Evolutionary conservation across 2,329 filamentous ascomycete genomes (phyloP).

Genomic region (Pezicula neosporulosa): DNA sequence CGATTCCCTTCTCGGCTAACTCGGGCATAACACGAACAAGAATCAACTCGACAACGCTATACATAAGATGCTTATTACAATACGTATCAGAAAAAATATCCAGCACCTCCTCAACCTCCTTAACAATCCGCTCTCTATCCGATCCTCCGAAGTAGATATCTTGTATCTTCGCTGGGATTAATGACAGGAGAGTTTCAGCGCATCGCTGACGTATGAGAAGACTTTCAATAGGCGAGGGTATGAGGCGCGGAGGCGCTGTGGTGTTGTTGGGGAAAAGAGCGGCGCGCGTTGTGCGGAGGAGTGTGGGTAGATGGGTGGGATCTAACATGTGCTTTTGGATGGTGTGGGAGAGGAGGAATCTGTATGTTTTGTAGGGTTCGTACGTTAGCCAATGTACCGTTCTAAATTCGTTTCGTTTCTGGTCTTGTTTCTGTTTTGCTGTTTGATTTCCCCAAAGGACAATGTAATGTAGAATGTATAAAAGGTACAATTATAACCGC

Average conservation of each 20-base stretch:
- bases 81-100: conserved; percentile 78
- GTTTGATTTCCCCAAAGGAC: too few species aligned
- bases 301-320: conserved; percentile 59
- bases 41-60: conserved; percentile 75
- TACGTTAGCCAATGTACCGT: conserved; percentile 12
- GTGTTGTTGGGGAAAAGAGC: conserved; percentile 85
- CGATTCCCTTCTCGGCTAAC: conserved; percentile 66
- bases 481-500: neutral
- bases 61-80: conserved; percentile 90
- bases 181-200: conserved; percentile 52
- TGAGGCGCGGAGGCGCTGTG: conserved; percentile 59
- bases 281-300: conserved; percentile 69
- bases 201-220: conserved; percentile 62
- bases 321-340: conserved; percentile 57
- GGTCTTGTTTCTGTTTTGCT: too few species aligned
- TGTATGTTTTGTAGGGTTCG: conserved; percentile 6
- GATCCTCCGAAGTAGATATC: conserved; percentile 31
- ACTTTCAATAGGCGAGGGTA: conserved; percentile 58
- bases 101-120: conserved; percentile 53
- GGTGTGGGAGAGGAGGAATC: conserved; percentile 49
- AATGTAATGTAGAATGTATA: too few species aligned
- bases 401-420: neutral
- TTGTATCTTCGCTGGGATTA: conserved; percentile 37
- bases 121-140: conserved; percentile 34
- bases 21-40: conserved; percentile 85